phyloP scores from a whole-genome alignment of 2,329 filamentous ascomycete species.

The Cladosporium velox region DNA sequence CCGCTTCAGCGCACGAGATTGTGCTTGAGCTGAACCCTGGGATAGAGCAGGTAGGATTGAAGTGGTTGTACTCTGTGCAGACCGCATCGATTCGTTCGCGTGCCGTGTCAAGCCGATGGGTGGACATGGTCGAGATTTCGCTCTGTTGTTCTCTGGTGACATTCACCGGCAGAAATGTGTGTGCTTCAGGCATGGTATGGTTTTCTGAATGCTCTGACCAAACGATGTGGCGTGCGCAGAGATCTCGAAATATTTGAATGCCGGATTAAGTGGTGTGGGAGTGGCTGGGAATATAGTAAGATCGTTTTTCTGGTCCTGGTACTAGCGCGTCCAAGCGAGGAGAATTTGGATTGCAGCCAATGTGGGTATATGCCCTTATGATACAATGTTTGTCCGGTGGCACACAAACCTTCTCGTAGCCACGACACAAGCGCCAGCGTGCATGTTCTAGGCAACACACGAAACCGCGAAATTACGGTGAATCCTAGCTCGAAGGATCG shows the following conservation, averaged over 20 bases:
- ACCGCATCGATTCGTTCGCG: not conserved
- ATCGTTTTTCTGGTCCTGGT: not conserved
- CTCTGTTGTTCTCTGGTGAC: not conserved
- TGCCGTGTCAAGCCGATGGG: not conserved
- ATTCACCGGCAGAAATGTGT: not conserved
- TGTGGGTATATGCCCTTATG: not conserved
- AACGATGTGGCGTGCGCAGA: not conserved
- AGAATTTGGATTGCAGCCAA: not conserved
- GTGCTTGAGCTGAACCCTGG: no score
- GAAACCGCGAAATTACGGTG: not conserved
- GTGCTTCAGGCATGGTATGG: not conserved
- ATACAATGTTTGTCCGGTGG: not conserved
- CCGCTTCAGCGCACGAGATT: not conserved
- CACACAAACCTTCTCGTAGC: not conserved
- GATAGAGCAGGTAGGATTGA: not conserved
- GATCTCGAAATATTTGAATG: not conserved
- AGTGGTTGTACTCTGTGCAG: not conserved
- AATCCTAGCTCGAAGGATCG: conserved; percentile 36
- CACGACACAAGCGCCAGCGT: not conserved
- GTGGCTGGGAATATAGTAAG: not conserved
- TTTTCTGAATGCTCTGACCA: not conserved
- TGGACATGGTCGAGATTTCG: not conserved
- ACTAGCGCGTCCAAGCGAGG: not conserved
- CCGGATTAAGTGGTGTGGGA: no score
- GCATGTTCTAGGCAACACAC: not conserved